Evolutionary conservation across 202 grass and related monocot species (phyloP), one percentile per base, ranked within the genome.

Genomic region (Carex arenaria): DNA sequence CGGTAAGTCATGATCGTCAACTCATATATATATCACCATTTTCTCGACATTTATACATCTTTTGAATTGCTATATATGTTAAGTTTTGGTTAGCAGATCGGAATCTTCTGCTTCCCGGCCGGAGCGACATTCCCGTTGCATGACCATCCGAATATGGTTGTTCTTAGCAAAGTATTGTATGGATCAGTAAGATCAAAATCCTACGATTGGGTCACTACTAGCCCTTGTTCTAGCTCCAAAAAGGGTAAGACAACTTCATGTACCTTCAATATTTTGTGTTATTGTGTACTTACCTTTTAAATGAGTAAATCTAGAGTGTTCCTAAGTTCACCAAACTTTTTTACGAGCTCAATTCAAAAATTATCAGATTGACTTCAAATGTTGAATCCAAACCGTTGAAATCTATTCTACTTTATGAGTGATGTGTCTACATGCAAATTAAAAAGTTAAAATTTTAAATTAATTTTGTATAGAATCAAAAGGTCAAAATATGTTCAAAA

Each of bases 131-230:
- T 97, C 65, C 94, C 94, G 22, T 87, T 97, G 70, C 94, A 97
- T 78, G 94, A 97, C 82, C 94, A 97, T 65, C 94, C 94, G 7
- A 81, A 88, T 70, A 97, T 97, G 94, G 80, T 94, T 20, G 94
- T 94, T 5, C 83, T 97, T 13, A 97, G 88, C 90, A 97, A 97
- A 55, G 86, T 97, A 19, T 77, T 97, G 1, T 97, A 97, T 19
- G 94, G 94, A 10, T 92, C 90, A 0, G 31, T 89, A 55, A 66
- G 79, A 12, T 45, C 82, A 14, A 89, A 83, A 45, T 94, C 94
- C 3, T 97, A 97, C 68, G 94, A 97, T 64, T 97, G 92, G 94
- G 72, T 90, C 80, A 49, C 47, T 79, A 40, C 47, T 79, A 40
- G 22, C 11, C 87, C 36, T 36, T 36, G 57, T 87, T 82, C 80